Percentiles rank a stretch among this genome's conserved stretches.
phyloP scores from a whole-genome alignment of 495 filamentous ascomycete species.

The Bacidia rubella region DNA sequence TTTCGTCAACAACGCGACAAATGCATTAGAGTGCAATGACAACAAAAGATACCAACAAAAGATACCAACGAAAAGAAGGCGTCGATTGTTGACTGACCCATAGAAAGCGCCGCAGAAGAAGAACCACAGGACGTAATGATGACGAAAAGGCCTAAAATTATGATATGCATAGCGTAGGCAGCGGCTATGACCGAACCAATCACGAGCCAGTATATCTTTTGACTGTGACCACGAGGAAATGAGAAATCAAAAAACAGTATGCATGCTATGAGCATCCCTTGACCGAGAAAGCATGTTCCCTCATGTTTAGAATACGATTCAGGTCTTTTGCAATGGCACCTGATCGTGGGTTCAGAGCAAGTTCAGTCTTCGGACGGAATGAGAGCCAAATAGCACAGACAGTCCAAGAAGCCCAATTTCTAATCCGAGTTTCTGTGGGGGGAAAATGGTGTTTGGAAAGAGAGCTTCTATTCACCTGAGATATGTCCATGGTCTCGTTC shows the following conservation, averaged over 20 bases:
- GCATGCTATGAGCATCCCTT: not conserved
- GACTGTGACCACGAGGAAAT: too few relatives aligned
- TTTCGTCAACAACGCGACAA: too few relatives aligned
- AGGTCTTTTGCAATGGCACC: constrained; percentile 9
- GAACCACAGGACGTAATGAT: not conserved
- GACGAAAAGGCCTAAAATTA: not conserved
- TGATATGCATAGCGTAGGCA: not conserved
- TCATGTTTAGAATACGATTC: constrained; percentile 21
- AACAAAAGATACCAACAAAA: too few relatives aligned
- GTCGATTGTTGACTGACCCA: too few relatives aligned
- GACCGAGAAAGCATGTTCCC: constrained; percentile 16
- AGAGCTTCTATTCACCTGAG: too few relatives aligned
- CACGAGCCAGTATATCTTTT: not conserved
- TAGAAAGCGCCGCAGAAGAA: too few relatives aligned
- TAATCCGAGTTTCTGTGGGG: constrained; percentile 22
- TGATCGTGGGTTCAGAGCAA: constrained; percentile 23
- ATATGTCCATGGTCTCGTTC: too few relatives aligned
- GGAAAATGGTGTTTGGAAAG: too few relatives aligned
- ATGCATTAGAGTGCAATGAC: too few relatives aligned
- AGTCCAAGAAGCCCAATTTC: constrained; percentile 37
- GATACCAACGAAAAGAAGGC: too few relatives aligned
- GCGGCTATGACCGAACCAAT: not conserved
- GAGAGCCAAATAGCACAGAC: constrained; percentile 34
- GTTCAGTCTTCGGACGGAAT: constrained; percentile 36
- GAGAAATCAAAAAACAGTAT: not conserved